phyloP scores from a whole-genome alignment of 78 protist species.

The Dictyostelium purpureum region DNA sequence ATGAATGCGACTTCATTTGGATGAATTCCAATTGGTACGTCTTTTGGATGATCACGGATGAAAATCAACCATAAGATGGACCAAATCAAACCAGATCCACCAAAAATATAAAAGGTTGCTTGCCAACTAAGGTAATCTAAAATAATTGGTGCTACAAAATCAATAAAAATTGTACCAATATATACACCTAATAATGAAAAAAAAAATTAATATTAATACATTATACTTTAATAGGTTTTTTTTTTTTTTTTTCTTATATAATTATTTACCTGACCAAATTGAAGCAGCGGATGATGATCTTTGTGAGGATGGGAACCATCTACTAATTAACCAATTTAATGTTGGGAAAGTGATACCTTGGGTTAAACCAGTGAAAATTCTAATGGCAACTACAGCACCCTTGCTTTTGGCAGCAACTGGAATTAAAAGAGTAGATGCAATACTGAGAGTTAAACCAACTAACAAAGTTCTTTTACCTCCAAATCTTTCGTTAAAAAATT shows the following conservation, averaged over 20 bases:
- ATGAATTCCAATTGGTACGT: slow-evolving; percentile 9
- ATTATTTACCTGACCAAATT: slow-evolving; percentile 58
- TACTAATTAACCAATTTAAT: slow-evolving; percentile 39
- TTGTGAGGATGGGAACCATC: slow-evolving; percentile 25
- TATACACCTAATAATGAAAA: too few species aligned
- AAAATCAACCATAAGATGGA: slow-evolving; percentile 6
- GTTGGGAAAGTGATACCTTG: slow-evolving; percentile 62
- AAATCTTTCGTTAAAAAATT: neutral
- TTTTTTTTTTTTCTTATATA: too few species aligned
- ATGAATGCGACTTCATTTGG: slow-evolving; percentile 29
- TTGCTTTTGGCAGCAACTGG: neutral
- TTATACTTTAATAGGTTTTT: too few species aligned
- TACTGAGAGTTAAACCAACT: slow-evolving; percentile 13
- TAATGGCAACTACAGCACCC: neutral
- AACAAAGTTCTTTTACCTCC: slow-evolving; percentile 43
- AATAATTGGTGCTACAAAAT: slow-evolving; percentile 8
- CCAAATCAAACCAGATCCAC: neutral
- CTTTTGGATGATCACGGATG: slow-evolving; percentile 23
- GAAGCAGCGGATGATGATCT: slow-evolving; percentile 11
- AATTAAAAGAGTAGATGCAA: neutral
- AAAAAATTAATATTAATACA: too few species aligned
- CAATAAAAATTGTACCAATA: slow-evolving; percentile 19
- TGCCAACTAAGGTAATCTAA: neutral
- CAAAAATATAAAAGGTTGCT: slow-evolving; percentile 1
- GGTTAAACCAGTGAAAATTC: slow-evolving; percentile 14